These are phyloP conservation scores for Calocybe gangraenosa DNA, from an alignment of 768 basidiomycete species.

Conservation along the genomic window DNA sequence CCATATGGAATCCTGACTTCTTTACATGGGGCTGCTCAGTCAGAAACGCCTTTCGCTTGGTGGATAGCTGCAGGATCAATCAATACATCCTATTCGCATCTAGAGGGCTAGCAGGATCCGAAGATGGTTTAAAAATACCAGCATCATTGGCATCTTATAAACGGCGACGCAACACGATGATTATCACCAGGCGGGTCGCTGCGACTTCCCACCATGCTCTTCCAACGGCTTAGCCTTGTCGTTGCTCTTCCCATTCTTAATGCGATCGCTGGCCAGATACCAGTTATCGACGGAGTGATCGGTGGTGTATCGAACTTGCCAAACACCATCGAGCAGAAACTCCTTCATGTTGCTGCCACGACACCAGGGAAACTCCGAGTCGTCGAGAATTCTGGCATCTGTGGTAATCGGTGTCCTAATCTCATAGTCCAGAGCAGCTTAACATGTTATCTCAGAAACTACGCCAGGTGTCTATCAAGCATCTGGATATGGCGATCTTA, in stretches of 20 bases:
- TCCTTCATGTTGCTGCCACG: conserved; percentile 19
- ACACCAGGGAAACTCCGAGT: conserved; percentile 50
- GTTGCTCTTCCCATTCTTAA: conserved; percentile 4
- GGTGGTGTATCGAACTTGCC: conserved; percentile 39
- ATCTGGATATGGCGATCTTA: conserved; percentile 61
- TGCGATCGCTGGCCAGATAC: conserved; percentile 35
- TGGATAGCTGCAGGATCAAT: no score
- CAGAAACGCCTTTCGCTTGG: no score
- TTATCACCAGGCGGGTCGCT: neutral
- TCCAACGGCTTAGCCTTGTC: conserved; percentile 1
- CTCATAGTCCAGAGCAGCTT: neutral
- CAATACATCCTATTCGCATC: neutral
- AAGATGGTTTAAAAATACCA: neutral
- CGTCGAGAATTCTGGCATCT: conserved; percentile 58
- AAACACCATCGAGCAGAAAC: conserved; percentile 11
- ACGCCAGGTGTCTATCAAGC: conserved; percentile 59
- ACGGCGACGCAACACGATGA: neutral
- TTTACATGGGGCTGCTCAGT: no score
- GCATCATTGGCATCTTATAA: neutral
- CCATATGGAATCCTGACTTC: no score
- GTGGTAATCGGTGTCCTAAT: conserved; percentile 33
- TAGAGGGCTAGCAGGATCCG: neutral
- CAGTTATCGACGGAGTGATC: conserved; percentile 44
- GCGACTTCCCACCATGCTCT: conserved; percentile 5
- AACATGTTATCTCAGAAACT: conserved; percentile 35